Conservation (phyloP, 1,139 yeast species). For the Blastobotrys serpentis region DNA sequence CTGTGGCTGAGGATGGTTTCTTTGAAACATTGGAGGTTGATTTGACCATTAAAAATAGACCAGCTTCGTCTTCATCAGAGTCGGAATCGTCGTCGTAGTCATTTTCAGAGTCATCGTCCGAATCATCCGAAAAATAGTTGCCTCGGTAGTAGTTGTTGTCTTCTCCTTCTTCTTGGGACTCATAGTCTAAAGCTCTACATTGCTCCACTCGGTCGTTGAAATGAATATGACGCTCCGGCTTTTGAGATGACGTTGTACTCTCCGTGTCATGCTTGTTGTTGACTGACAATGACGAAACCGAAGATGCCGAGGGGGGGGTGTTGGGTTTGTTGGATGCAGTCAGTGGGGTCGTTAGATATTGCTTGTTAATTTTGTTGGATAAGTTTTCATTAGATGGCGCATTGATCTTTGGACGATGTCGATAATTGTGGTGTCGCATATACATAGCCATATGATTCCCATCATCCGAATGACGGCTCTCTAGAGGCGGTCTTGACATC, state of each 20-base stretch:
- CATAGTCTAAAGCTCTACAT: conserved; percentile 66
- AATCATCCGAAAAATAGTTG: conserved; percentile 6
- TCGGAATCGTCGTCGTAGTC: conserved; percentile 44
- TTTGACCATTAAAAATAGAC: conserved; percentile 58
- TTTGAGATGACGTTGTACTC: conserved; percentile 4
- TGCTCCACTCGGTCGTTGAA: conserved; percentile 92
- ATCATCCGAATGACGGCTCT: conserved; percentile 3
- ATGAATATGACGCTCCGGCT: conserved; percentile 56
- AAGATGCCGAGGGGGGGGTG: background rate
- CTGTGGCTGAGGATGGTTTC: conserved; percentile 14
- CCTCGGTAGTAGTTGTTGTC: too few relatives aligned
- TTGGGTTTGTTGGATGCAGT: conserved; percentile 10
- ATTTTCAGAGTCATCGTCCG: conserved; percentile 35
- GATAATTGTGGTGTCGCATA: conserved; percentile 41
- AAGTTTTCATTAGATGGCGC: conserved; percentile 35
- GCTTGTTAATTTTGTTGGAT: conserved; percentile 37
- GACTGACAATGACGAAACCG: conserved; percentile 13
- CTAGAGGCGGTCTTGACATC: conserved; percentile 43
- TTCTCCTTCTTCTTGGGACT: conserved; percentile 43
- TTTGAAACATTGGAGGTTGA: conserved; percentile 38
- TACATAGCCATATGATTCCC: conserved; percentile 23
- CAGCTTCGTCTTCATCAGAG: conserved; percentile 65
- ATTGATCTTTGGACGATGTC: conserved; percentile 34
- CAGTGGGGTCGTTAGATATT: conserved; percentile 25
- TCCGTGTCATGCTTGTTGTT: conserved; percentile 14